Percentiles rank a stretch among this genome's conserved stretches.
Conservation (phyloP, 352 stramenopile species). For the Globisporangium okanoganense region DNA sequence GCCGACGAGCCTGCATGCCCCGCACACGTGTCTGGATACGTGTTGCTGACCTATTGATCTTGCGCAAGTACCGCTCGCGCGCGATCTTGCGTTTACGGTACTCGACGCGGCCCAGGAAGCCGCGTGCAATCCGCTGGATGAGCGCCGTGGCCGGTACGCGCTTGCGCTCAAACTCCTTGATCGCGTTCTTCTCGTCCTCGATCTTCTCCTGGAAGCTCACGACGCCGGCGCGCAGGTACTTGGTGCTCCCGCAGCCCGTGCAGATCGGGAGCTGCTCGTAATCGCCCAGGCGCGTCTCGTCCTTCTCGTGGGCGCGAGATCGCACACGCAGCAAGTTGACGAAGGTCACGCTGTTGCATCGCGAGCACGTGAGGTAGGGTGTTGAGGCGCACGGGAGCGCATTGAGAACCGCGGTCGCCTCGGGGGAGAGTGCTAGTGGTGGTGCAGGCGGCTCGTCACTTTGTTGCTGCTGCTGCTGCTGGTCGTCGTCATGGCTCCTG, state of each 20-base stretch:
- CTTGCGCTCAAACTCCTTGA: conserved; percentile 62
- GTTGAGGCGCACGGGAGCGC: conserved; percentile 36
- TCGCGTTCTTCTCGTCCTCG: conserved; percentile 49
- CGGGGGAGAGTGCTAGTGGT: neutral
- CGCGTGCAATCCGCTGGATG: conserved; percentile 57
- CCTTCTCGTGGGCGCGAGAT: neutral
- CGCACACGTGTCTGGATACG: conserved; percentile 57
- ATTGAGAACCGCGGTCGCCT: conserved; percentile 9
- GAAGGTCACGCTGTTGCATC: conserved; percentile 78
- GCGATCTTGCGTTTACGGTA: conserved; percentile 43
- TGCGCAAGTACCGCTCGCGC: conserved; percentile 42
- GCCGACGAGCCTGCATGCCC: conserved; percentile 53
- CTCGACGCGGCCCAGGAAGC: conserved; percentile 55
- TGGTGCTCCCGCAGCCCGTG: conserved; percentile 57
- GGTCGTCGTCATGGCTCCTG: neutral
- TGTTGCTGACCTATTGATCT: conserved; percentile 46
- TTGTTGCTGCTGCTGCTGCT: neutral
- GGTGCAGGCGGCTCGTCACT: neutral
- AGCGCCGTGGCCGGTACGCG: conserved; percentile 46
- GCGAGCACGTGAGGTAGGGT: conserved; percentile 71
- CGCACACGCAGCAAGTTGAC: conserved; percentile 58
- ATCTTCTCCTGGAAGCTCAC: conserved; percentile 80
- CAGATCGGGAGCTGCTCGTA: conserved; percentile 67
- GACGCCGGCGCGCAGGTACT: conserved; percentile 64
- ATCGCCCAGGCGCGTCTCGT: conserved; percentile 17